Base-by-base conservation (phyloP, 2,329 filamentous ascomycete genomes). In the Rhynchosporium agropyri region DNA sequence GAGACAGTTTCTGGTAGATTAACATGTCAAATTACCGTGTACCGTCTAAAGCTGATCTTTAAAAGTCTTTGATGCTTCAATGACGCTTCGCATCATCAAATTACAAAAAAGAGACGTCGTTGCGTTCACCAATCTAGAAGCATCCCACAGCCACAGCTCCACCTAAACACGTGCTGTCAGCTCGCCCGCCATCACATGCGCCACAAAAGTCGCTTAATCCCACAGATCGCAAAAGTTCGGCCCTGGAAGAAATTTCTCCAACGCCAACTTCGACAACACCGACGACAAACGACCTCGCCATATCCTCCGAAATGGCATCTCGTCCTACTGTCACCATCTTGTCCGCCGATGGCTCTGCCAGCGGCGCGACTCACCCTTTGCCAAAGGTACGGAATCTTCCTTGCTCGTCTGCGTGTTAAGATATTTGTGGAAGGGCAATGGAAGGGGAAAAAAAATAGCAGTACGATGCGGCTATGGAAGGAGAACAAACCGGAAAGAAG, bases 251-350 rank as follows among this genome's bases (percentile, higher is more conserved):
- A 6, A 36, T 3, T 36, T 36, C 33, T 13, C 13, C 43, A 48
- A 40, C 61, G 58, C 58, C 61, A 59, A 63, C 48, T 49, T 64
- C 65, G 58, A 66, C 63, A 63, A 65, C 48, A 36, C 49, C 59
- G 50, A 63, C 70, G 66, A 68, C 70, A 65, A 68, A 57, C 33
- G 33, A 20, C 43, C 62, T 65, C 68, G 70, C 58, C 57, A 63
- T 65, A 72, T 67, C 67, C 70, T 61, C 73, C 70, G 67, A 70
- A 68, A 96, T 96, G 92, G 91, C 93, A 84, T 93, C 90, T 80
- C 88, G 95, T 85, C 95, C 95, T 82, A 97, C 93, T 79, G 95
- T 99, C 81, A 91, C 92, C 80, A 93, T 99, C 84, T 88, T 96
- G 84, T 89, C 90, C 83, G 92, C 92, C 83, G 93, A 97, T 89